Evolutionary conservation across 2,329 filamentous ascomycete genomes (phyloP), one percentile per base, ranked within the genome.

Genomic region (Pyrenophora tritici-repentis): DNA sequence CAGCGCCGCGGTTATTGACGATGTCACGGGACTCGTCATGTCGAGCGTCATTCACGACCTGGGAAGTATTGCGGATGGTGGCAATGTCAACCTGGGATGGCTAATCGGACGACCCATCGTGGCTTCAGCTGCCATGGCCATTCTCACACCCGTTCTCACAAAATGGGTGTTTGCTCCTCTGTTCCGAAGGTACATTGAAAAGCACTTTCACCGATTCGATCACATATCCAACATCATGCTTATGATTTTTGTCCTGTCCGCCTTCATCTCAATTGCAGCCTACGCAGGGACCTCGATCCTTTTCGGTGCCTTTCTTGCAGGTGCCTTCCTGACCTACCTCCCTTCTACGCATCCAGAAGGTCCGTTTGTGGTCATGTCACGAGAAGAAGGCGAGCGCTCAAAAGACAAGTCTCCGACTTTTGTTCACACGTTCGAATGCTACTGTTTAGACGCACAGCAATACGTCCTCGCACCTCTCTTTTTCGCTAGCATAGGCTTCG

Each of bases 1-100:
- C 40, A 77, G 76, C 56, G 77, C 77, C 0, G 77, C 77, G 8
- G 74, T 79, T 17, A 76, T 79, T 31, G 76, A 79, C 58, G 77
- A 79, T 59, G 75, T 79, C 1, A 71, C 74, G 1, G 77, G 76
- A 2, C 71, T 79, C 9, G 73, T 79, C 42, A 75, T 78, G 59
- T 74, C 75, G 24, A 63, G 61, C 24, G 69, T 67, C 13, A 67
- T 70, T 32, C 56, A 62, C 33, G 55, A 66, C 26, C 48, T 70
- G 1, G 65, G 65, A 9, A 39, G 39, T 2, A 42, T 66, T 3
- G 53, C 56, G 8, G 36, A 24, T 8, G 58, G 58, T 10, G 49
- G 38, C 13, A 22, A 45, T 24, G 44, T 58, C 32, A 58, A 58
- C 45, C 42, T 51, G 26, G 65, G 59, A 14, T 66, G 62, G 63